phyloP scores from a whole-genome alignment of 805 yeast genomes.

The Hanseniaspora opuntiae region DNA sequence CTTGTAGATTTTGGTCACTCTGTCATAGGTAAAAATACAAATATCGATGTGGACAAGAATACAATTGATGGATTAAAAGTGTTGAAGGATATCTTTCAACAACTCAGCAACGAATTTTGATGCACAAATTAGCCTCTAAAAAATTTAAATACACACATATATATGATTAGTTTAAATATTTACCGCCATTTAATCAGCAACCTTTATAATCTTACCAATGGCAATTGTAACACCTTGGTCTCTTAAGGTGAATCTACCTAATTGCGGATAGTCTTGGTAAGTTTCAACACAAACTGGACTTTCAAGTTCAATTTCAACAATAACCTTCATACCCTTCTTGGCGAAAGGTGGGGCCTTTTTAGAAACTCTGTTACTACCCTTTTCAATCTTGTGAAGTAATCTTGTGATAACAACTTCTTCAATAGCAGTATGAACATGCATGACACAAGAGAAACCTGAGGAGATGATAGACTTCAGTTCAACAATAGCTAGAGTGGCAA shows the following conservation, averaged over 20 bases:
- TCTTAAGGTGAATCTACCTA: slow-evolving; percentile 95
- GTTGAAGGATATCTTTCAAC: neutral
- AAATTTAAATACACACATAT: neutral
- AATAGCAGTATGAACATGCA: slow-evolving; percentile 97
- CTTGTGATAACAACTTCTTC: slow-evolving; percentile 80
- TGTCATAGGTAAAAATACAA: slow-evolving; percentile 28
- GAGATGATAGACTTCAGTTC: slow-evolving; percentile 90
- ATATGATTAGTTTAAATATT: neutral
- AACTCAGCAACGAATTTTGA: neutral
- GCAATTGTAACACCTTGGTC: slow-evolving; percentile 98
- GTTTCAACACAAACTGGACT: slow-evolving; percentile 91
- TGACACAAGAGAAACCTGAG: slow-evolving; percentile 91
- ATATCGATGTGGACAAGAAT: neutral
- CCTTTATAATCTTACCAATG: slow-evolving; percentile 90
- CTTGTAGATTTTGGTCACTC: slow-evolving; percentile 91
- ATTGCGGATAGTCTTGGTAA: slow-evolving; percentile 81
- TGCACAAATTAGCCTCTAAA: neutral
- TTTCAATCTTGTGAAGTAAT: slow-evolving; percentile 83
- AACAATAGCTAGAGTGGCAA: slow-evolving; percentile 92
- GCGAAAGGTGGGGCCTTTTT: slow-evolving; percentile 98
- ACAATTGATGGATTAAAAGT: neutral
- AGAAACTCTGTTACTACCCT: slow-evolving; percentile 91
- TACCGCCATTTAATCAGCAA: slow-evolving; percentile 34
- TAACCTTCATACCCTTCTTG: slow-evolving; percentile 95
- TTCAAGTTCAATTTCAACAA: slow-evolving; percentile 74